Evolutionary conservation across 768 basidiomycete genomes (phyloP).

Genomic region (Xerocomellus amylosporus): DNA sequence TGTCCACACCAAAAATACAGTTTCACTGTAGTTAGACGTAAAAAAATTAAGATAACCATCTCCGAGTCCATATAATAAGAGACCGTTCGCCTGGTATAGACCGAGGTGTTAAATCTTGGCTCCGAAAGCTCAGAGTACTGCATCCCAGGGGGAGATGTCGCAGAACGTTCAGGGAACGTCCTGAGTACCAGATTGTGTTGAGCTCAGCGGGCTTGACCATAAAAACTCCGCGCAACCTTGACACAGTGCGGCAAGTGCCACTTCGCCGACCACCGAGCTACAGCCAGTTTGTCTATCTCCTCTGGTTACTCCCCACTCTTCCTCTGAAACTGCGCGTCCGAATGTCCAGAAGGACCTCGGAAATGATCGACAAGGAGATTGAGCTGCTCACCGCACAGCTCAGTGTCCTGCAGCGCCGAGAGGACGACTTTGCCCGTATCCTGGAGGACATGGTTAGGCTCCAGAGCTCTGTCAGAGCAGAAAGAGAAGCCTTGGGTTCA

Average conservation of each 20-base stretch:
- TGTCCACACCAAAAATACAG: background rate
- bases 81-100: no score
- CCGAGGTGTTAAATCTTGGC: no score
- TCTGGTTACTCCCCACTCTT: background rate
- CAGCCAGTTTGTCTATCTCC: background rate
- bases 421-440: slow-evolving; percentile 40
- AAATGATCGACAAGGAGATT: slow-evolving; percentile 37
- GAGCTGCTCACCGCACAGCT: slow-evolving; percentile 39
- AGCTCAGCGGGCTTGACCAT: background rate
- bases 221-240: background rate
- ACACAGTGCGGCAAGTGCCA: background rate
- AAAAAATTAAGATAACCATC: no score
- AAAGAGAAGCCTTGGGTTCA: slow-evolving; percentile 33
- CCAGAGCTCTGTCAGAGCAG: slow-evolving; percentile 34
- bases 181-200: no score
- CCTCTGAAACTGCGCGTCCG: background rate
- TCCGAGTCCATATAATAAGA: no score
- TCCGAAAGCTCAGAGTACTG: no score
- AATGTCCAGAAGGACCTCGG: slow-evolving; percentile 22
- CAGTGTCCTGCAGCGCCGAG: slow-evolving; percentile 34
- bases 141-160: no score
- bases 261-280: background rate
- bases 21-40: background rate
- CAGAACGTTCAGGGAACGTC: no score
- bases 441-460: slow-evolving; percentile 40